Evolutionary conservation across 75 land plant genomes (phyloP).

Genomic region (Isoetes taiwanensis): DNA sequence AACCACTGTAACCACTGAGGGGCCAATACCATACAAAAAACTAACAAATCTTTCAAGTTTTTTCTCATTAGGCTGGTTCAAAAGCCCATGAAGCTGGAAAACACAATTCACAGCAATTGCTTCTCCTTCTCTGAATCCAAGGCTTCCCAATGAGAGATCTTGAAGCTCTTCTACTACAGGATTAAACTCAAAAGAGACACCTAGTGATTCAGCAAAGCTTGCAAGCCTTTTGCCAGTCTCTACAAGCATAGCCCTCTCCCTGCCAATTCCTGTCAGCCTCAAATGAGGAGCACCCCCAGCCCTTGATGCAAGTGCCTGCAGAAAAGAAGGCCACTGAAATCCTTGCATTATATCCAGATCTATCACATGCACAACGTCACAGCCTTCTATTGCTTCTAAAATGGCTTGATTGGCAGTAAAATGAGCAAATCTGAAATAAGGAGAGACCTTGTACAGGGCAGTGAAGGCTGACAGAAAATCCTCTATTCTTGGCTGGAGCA

Average conservation of each 20-base stretch:
- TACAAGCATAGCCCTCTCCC: constrained; percentile 15
- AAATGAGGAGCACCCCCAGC: constrained; percentile 40
- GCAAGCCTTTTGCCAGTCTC: constrained; percentile 38
- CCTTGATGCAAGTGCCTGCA: constrained; percentile 16
- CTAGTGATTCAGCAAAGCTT: constrained; percentile 33
- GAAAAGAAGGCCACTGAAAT: constrained; percentile 19
- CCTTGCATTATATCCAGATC: constrained; percentile 19
- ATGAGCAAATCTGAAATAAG: constrained; percentile 12
- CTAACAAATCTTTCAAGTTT: constrained; percentile 28
- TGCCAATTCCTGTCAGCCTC: constrained; percentile 40
- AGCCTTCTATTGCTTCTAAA: constrained; percentile 12
- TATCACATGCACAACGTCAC: constrained; percentile 9
- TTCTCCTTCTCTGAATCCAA: neutral
- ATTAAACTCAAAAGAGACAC: constrained; percentile 40
- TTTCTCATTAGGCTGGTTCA: constrained; percentile 31
- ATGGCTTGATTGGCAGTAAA: constrained; percentile 22
- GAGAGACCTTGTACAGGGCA: too few relatives aligned
- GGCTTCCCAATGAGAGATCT: constrained; percentile 8
- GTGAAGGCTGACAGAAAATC: too few relatives aligned
- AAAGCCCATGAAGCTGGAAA: constrained; percentile 6
- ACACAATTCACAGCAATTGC: constrained; percentile 1
- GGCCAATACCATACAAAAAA: constrained; percentile 17
- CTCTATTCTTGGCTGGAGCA: too few relatives aligned
- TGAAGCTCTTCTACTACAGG: constrained; percentile 9
- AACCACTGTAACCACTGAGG: constrained; percentile 37